Base-by-base conservation (phyloP, 2,329 filamentous ascomycete genomes). In the Myriangium duriaei region DNA sequence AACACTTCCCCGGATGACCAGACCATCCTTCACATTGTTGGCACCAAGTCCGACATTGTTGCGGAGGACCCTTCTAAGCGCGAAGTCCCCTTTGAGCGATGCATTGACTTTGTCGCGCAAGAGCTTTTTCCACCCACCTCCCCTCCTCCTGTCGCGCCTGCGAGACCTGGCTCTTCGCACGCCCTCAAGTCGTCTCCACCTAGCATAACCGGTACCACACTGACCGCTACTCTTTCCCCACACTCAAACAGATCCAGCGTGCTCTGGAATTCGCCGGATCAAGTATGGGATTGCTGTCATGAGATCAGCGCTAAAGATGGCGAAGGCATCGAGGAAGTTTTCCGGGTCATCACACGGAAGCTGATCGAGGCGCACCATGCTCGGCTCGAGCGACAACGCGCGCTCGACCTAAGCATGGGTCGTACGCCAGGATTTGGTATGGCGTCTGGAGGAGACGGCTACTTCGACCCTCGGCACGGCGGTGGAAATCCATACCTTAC, bases 211-310 rank as follows among this genome's bases (percentile, higher is more conserved):
- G 41, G 65, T 65, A n/a, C 21, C 21, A n/a, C 21, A n/a, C 42
- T 63, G 60, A 45, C 65, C 50, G 36, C 67, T 59, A 60, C 57
- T 52, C 57, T 57, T 11, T 63, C 60, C 16, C 63, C 64, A 18
- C 58, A 64, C 45, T 63, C 64, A 51, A 63, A 69, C 47, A 56
- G 63, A 19, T 81, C 74, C 51, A 81, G 74, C 26, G 80, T 81
- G 2, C 84, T 86, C 61, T 95, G 87, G 87, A 85, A 80, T 14
- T 83, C 91, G 57, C 34, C 30, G 16, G 87, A 95, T 54, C 77
- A 86, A 4, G 86, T 87, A 37, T 96, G 88, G 87, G 87, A 95
- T 53, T 92, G 86, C 45, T 96, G 88, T 58, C 91, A 96, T 59
- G 91, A 98, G 64, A 88, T 98, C 54, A 87, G 79, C 49, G 87